A percentile compares a stretch with the other conserved stretches of the same genome.
Evolutionary conservation across 495 filamentous ascomycete species (phyloP).

Genomic region (Xylaria nigripes): DNA sequence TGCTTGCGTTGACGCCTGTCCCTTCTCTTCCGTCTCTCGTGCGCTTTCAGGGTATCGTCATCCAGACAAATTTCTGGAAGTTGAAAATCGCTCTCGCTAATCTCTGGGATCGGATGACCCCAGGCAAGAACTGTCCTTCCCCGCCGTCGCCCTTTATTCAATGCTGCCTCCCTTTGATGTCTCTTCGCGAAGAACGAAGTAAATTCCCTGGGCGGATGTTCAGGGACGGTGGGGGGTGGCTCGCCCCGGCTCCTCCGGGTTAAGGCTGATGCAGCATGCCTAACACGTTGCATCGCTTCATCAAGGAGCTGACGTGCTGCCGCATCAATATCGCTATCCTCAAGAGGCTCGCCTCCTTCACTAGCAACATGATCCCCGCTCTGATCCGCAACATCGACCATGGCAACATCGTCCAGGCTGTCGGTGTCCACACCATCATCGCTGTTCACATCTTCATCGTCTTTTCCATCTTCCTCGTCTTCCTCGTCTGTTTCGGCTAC

Average conservation of each 20-base stretch:
- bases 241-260: slow-evolving; percentile 22
- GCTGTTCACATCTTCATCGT: slow-evolving; percentile 16
- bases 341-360: slow-evolving; percentile 38
- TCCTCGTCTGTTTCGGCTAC: slow-evolving; percentile 36
- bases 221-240: slow-evolving; percentile 27
- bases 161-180: slow-evolving; percentile 65
- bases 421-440: slow-evolving; percentile 18
- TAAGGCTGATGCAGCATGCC: slow-evolving; percentile 17
- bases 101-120: slow-evolving; percentile 72
- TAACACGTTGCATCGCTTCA: slow-evolving; percentile 48
- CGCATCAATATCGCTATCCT: slow-evolving; percentile 65
- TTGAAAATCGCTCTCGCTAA: slow-evolving; percentile 59
- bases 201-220: slow-evolving; percentile 52
- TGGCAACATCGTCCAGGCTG: slow-evolving; percentile 23
- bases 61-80: slow-evolving; percentile 64
- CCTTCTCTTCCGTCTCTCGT: slow-evolving; percentile 51
- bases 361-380: slow-evolving; percentile 33
- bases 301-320: slow-evolving; percentile 64
- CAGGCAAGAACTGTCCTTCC: slow-evolving; percentile 57
- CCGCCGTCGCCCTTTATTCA: slow-evolving; percentile 51
- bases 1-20: slow-evolving; percentile 25
- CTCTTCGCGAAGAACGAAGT: slow-evolving; percentile 76
- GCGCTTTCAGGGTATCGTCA: slow-evolving; percentile 55
- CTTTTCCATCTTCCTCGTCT: slow-evolving; percentile 25
- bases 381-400: slow-evolving; percentile 19